phyloP scores from a whole-genome alignment of 2,329 filamentous ascomycete genomes.

The Byssoonygena ceratinophila region DNA sequence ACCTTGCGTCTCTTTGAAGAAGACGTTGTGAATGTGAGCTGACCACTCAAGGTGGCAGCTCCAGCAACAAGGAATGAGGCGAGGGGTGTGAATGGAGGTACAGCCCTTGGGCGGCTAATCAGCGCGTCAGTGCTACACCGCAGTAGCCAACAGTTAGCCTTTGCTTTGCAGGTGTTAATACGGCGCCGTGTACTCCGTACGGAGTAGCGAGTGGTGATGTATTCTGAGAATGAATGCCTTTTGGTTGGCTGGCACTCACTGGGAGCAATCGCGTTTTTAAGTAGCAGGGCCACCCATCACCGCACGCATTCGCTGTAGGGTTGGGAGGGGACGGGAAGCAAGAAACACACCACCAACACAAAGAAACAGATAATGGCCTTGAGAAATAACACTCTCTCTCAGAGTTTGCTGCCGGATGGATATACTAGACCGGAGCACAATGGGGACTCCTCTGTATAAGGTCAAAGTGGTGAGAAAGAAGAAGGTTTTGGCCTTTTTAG shows the following conservation, averaged over 20 bases:
- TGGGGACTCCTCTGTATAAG: no score
- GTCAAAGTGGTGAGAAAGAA: neutral
- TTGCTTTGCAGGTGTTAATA: neutral
- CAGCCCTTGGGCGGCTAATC: neutral
- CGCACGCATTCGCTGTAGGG: no score
- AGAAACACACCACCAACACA: neutral
- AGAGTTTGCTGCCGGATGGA: no score
- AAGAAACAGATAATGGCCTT: neutral
- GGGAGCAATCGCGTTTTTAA: neutral
- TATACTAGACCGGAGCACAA: no score
- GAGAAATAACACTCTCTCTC: no score
- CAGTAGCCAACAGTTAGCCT: conserved; percentile 25
- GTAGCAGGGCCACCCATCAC: neutral
- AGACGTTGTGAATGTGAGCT: conserved; percentile 42
- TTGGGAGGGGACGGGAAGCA: no score
- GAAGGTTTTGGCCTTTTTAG: neutral
- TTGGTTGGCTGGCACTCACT: conserved; percentile 4
- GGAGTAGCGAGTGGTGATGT: neutral
- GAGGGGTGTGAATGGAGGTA: neutral
- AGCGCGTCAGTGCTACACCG: conserved; percentile 21
- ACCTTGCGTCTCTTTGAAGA: conserved; percentile 42
- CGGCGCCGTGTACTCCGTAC: neutral
- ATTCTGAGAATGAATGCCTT: neutral
- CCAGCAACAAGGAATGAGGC: conserved; percentile 13
- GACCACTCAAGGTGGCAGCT: conserved; percentile 37